phyloP scores from a whole-genome alignment of 306 rosid species.

The Prunus armeniaca region DNA sequence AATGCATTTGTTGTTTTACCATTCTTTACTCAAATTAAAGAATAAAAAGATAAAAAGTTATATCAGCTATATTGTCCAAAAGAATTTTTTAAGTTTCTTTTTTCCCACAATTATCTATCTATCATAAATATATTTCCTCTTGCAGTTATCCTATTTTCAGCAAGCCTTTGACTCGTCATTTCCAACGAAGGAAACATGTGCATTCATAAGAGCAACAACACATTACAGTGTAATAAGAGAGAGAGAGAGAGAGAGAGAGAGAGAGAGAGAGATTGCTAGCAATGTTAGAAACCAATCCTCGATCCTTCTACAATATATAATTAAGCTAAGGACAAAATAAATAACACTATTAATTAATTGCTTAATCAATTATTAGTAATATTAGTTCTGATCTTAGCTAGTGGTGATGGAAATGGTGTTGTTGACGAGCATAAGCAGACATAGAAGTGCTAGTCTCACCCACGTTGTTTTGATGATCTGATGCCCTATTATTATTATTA shows the following conservation, averaged over 20 bases:
- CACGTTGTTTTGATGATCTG: slow-evolving; percentile 36
- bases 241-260: too few species aligned
- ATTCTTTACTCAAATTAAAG: too few species aligned
- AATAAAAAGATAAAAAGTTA: too few species aligned
- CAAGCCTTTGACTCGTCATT: neutral
- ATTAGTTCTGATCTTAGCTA: neutral
- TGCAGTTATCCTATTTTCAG: neutral
- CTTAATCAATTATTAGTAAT: neutral
- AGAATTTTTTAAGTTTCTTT: too few species aligned
- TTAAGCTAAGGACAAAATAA: neutral
- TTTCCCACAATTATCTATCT: neutral
- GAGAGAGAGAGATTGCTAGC: too few species aligned
- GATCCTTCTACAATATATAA: too few species aligned
- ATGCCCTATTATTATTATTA: slow-evolving; percentile 52
- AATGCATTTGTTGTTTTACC: neutral
- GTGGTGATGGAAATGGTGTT: slow-evolving; percentile 43
- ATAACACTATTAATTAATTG: neutral
- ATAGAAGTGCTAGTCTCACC: slow-evolving; percentile 68
- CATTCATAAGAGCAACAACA: neutral
- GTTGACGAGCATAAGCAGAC: slow-evolving; percentile 19
- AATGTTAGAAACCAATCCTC: too few species aligned
- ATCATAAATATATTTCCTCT: neutral
- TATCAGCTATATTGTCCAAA: neutral
- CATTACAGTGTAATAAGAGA: neutral
- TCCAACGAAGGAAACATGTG: neutral